A percentile compares a stretch with the other conserved stretches of the same genome.
Conservation (phyloP, 306 rosid genomes). For the Cicer arietinum region DNA sequence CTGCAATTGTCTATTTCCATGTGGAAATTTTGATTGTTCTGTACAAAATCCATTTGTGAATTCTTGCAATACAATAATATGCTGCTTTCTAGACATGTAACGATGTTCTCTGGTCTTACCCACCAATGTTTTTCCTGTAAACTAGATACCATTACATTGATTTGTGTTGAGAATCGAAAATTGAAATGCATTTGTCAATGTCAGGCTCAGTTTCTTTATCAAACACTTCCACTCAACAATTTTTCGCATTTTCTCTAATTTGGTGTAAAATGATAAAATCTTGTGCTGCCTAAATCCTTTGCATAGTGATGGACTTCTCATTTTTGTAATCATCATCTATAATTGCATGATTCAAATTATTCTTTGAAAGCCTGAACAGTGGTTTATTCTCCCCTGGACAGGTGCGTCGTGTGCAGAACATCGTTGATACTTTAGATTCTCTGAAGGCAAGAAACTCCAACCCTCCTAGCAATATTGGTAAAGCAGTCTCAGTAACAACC, state of each 20-base stretch:
- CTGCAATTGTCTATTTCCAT: conserved; percentile 11
- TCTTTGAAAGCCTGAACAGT: conserved; percentile 33
- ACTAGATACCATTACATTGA: neutral
- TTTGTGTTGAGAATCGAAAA: conserved; percentile 25
- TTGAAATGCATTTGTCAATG: neutral
- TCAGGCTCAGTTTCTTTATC: conserved; percentile 4
- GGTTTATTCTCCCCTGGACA: conserved; percentile 42
- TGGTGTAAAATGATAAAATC: conserved; percentile 10
- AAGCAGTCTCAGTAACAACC: conserved; percentile 64
- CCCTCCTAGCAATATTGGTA: conserved; percentile 52
- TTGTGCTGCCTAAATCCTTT: conserved; percentile 21
- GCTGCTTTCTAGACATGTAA: neutral
- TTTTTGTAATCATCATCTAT: conserved; percentile 9
- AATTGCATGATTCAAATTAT: conserved; percentile 5
- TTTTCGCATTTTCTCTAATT: neutral
- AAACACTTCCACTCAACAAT: neutral
- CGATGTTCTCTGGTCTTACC: conserved; percentile 2
- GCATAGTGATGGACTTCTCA: neutral
- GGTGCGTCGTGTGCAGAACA: conserved; percentile 82
- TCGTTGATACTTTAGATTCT: conserved; percentile 68
- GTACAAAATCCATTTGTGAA: conserved; percentile 8
- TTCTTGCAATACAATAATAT: neutral
- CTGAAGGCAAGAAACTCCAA: conserved; percentile 68
- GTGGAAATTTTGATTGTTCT: conserved; percentile 2
- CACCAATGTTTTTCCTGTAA: conserved; percentile 21